These are phyloP conservation scores for Neonothopanus nambi DNA, from an alignment of 1,284 basidiomycete genomes.

Conservation along the genomic window DNA sequence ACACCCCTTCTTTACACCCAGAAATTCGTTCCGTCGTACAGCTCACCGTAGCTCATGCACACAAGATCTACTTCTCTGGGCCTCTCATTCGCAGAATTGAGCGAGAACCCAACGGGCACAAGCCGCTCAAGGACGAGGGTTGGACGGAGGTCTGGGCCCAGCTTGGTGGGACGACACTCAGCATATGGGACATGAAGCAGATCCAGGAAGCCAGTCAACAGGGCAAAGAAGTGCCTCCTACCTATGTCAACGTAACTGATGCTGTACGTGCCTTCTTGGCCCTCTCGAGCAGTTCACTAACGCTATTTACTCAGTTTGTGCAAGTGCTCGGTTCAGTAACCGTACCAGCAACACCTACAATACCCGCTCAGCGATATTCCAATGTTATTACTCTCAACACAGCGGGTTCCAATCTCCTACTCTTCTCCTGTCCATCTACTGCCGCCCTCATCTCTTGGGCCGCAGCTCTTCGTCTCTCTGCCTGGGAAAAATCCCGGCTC, in stretches of 20 bases:
- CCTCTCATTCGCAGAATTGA: constrained; percentile 75
- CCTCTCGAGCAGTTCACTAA: constrained; percentile 10
- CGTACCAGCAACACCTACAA: constrained; percentile 25
- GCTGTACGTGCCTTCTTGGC: constrained; percentile 55
- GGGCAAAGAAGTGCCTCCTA: constrained; percentile 82
- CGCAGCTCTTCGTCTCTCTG: constrained; percentile 84
- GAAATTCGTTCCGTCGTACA: constrained; percentile 77
- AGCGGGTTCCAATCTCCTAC: constrained; percentile 87
- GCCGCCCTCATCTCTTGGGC: constrained; percentile 85
- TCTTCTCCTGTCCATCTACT: constrained; percentile 84
- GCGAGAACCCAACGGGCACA: constrained; percentile 74
- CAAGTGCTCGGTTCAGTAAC: constrained; percentile 76
- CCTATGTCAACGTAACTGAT: constrained; percentile 86
- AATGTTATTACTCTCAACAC: constrained; percentile 94
- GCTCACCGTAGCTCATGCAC: constrained; percentile 67
- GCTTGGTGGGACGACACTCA: constrained; percentile 89
- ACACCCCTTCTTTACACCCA: constrained; percentile 54
- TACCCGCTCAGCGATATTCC: constrained; percentile 56
- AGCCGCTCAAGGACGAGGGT: constrained; percentile 74
- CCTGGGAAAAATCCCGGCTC: constrained; percentile 94
- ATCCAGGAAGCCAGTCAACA: constrained; percentile 79
- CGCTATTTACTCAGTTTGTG: constrained; percentile 50
- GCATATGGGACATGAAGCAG: constrained; percentile 86
- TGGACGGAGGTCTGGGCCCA: constrained; percentile 95
- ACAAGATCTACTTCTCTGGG: constrained; percentile 81